Conservation (phyloP, 2,329 filamentous ascomycete species). For the Epicoccum nigrum region DNA sequence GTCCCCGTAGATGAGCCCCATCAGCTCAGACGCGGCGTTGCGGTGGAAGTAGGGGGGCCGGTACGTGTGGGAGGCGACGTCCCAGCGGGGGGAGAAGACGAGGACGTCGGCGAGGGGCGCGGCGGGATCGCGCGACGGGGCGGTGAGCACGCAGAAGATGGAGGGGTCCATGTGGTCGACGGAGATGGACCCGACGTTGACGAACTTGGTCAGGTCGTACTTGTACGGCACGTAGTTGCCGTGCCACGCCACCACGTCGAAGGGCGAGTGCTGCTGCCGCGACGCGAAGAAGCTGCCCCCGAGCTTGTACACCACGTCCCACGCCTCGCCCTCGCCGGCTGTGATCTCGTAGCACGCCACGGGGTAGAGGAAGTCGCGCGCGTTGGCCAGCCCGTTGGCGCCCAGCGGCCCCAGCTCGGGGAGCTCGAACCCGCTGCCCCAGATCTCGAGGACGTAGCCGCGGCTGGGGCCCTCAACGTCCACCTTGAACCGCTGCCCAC, state of each 20-base stretch:
- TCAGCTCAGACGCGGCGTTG: constrained; percentile 47
- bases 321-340: too few relatives aligned
- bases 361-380: constrained; percentile 48
- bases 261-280: constrained; percentile 49
- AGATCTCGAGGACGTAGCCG: constrained; percentile 50
- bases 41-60: constrained; percentile 49
- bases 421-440: constrained; percentile 50
- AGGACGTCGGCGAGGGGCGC: constrained; percentile 48
- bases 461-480: constrained; percentile 41
- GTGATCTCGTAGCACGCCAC: constrained; percentile 43
- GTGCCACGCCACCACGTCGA: constrained; percentile 53
- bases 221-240: constrained; percentile 56
- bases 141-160: constrained; percentile 48
- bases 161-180: constrained; percentile 50
- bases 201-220: constrained; percentile 60
- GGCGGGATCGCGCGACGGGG: constrained; percentile 45
- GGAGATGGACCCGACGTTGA: constrained; percentile 46
- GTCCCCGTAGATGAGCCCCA: constrained; percentile 47
- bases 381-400: constrained; percentile 50
- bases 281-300: constrained; percentile 34
- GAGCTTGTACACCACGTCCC: not conserved
- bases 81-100: constrained; percentile 49
- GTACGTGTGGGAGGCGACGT: constrained; percentile 49
- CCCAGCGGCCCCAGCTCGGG: constrained; percentile 49
- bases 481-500: constrained; percentile 48